A percentile compares a stretch with the other conserved stretches of the same genome.
These are phyloP conservation scores for Gossypium herbaceum DNA, from an alignment of 345 rosid genomes.

Conservation along the genomic window DNA sequence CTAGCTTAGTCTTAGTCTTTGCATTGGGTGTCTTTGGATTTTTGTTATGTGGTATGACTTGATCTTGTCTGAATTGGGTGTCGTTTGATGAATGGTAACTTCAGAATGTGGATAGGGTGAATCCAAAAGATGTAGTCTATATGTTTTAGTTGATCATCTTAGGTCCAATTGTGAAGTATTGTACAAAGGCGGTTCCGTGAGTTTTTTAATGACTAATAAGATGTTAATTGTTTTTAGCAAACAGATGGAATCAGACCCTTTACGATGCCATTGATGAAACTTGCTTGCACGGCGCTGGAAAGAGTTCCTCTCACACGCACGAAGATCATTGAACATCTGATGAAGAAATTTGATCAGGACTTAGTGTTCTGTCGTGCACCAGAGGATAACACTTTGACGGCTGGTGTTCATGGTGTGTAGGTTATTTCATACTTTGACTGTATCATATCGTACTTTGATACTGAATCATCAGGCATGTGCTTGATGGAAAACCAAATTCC, in stretches of 20 bases:
- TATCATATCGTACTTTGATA: not conserved
- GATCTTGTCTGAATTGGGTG: not conserved
- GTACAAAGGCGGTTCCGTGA: not conserved
- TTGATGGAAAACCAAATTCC: not conserved
- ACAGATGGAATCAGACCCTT: conserved; percentile 97
- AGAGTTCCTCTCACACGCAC: conserved; percentile 85
- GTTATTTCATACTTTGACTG: not conserved
- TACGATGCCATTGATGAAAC: conserved; percentile 95
- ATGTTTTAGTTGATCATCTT: not conserved
- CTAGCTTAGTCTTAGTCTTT: not conserved
- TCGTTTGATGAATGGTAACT: not conserved
- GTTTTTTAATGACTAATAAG: conserved; percentile 24
- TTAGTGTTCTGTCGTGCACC: conserved; percentile 86
- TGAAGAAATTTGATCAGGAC: conserved; percentile 73
- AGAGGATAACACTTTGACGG: conserved; percentile 55
- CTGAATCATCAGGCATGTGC: not conserved
- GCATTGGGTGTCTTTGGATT: not conserved
- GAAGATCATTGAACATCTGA: conserved; percentile 57
- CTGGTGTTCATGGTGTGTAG: conserved; percentile 56
- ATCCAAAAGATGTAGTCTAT: not conserved
- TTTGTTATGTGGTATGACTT: not conserved
- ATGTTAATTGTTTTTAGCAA: conserved; percentile 46
- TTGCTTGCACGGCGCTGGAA: conserved; percentile 93
- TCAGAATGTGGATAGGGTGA: not conserved
- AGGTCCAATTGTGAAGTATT: not conserved